phyloP scores from a whole-genome alignment of 495 filamentous ascomycete genomes.

The Penicillium maclennaniae region DNA sequence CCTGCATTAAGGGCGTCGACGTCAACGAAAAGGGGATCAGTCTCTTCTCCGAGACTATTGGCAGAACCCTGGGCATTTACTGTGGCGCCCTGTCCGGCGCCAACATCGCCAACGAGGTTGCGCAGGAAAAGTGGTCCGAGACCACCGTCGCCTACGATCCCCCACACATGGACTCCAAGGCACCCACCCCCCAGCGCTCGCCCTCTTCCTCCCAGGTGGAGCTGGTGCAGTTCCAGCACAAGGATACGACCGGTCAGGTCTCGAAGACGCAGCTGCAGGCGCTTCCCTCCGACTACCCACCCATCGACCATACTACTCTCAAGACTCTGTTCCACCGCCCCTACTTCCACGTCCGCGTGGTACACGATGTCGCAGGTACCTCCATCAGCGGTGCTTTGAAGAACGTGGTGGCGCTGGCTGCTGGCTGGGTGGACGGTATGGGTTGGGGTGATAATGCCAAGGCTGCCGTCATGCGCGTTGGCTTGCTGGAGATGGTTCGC shows the following conservation, averaged over 20 bases:
- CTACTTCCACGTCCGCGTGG: slow-evolving; percentile 94
- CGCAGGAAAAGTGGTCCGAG: slow-evolving; percentile 91
- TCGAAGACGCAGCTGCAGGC: slow-evolving; percentile 64
- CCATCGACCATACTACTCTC: slow-evolving; percentile 73
- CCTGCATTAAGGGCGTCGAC: slow-evolving; percentile 97
- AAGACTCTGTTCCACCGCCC: slow-evolving; percentile 89
- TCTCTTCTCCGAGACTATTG: slow-evolving; percentile 94
- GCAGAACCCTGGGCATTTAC: slow-evolving; percentile 86
- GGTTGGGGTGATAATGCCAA: slow-evolving; percentile 99
- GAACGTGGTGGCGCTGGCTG: slow-evolving; percentile 93
- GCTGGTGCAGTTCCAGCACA: slow-evolving; percentile 60
- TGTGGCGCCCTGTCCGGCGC: slow-evolving; percentile 94
- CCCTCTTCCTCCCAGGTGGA: slow-evolving; percentile 55
- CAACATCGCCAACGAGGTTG: slow-evolving; percentile 95
- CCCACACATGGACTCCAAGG: slow-evolving; percentile 73
- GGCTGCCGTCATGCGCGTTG: slow-evolving; percentile 93
- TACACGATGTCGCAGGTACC: slow-evolving; percentile 90
- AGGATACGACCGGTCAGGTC: slow-evolving; percentile 57
- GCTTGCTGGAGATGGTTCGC: slow-evolving; percentile 88
- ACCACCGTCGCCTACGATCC: slow-evolving; percentile 96
- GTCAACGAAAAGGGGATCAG: slow-evolving; percentile 76
- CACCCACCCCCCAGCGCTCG: slow-evolving; percentile 58
- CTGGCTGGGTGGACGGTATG: slow-evolving; percentile 91
- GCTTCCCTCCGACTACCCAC: slow-evolving; percentile 73
- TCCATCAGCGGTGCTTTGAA: slow-evolving; percentile 95